phyloP scores from a whole-genome alignment of 768 basidiomycete species.

The Dacryopinax spathularia region DNA sequence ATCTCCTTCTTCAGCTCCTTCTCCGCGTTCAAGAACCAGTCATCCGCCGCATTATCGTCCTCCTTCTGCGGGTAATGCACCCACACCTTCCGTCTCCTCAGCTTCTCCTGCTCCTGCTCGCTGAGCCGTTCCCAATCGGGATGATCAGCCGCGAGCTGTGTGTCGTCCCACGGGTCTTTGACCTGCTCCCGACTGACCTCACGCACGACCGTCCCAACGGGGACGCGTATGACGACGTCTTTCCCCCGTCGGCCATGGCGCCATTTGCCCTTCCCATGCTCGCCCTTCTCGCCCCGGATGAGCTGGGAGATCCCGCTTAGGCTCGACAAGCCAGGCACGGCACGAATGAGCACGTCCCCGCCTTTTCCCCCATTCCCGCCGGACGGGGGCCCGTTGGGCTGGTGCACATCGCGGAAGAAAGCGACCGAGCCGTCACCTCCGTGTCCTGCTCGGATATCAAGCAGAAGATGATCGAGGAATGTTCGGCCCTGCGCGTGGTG shows the following conservation, averaged over 20 bases:
- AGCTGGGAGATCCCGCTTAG: conserved; percentile 59
- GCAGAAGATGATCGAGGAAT: conserved; percentile 69
- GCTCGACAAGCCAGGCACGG: conserved; percentile 62
- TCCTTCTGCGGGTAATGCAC: conserved; percentile 61
- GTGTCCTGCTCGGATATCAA: conserved; percentile 64
- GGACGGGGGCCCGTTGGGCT: conserved; percentile 73
- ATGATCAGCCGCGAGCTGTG: conserved; percentile 58
- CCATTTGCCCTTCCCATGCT: conserved; percentile 71
- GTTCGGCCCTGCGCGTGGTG: conserved; percentile 51
- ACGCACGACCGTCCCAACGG: conserved; percentile 77
- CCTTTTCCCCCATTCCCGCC: conserved; percentile 88
- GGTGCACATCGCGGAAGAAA: conserved; percentile 81
- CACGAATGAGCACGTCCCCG: conserved; percentile 72
- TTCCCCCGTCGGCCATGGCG: conserved; percentile 63
- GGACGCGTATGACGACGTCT: conserved; percentile 66
- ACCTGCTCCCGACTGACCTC: conserved; percentile 39
- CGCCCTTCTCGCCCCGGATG: conserved; percentile 51
- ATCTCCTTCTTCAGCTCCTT: conserved; percentile 44
- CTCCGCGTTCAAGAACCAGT: conserved; percentile 62
- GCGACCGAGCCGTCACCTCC: conserved; percentile 88
- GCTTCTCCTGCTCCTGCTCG: conserved; percentile 37
- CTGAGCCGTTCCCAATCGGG: conserved; percentile 42
- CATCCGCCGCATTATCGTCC: conserved; percentile 47
- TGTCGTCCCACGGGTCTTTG: conserved; percentile 32
- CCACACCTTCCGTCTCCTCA: conserved; percentile 51